A percentile compares a stretch with the other conserved stretches of the same genome.
Evolutionary conservation across 257 asterid species (phyloP).

Genomic region (Anisodus tanguticus): DNA sequence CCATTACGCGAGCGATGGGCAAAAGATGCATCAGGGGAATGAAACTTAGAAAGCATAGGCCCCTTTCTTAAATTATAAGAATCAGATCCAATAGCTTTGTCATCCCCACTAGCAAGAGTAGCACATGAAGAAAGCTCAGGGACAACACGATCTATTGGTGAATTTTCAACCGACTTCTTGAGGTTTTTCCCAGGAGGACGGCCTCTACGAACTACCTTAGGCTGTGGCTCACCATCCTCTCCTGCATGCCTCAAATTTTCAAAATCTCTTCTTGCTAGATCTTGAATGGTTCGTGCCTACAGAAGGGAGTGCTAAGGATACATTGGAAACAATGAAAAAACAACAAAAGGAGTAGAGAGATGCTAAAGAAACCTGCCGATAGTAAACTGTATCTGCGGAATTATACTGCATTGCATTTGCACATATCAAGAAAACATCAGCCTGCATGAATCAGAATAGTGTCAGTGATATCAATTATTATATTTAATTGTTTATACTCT

Average conservation of each 20-base stretch:
- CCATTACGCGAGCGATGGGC: constrained; percentile 66
- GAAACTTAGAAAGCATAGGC: constrained; percentile 35
- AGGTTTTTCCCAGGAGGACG: constrained; percentile 86
- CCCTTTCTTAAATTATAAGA: constrained; percentile 82
- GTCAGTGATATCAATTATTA: constrained; percentile 9
- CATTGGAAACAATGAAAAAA: constrained; percentile 24
- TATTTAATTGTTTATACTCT: neutral
- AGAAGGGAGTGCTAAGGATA: constrained; percentile 32
- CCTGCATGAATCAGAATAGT: constrained; percentile 54
- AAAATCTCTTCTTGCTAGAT: constrained; percentile 79
- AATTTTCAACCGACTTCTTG: constrained; percentile 60
- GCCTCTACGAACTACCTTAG: constrained; percentile 93
- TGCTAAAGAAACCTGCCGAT: constrained; percentile 71
- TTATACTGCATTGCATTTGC: constrained; percentile 94
- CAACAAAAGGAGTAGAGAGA: neutral
- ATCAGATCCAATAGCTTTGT: constrained; percentile 62
- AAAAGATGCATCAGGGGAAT: constrained; percentile 50
- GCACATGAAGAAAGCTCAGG: constrained; percentile 61
- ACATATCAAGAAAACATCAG: constrained; percentile 86
- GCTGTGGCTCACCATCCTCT: constrained; percentile 88
- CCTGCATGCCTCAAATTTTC: constrained; percentile 86
- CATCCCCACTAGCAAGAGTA: constrained; percentile 66
- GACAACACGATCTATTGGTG: constrained; percentile 60
- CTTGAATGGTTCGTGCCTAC: constrained; percentile 92
- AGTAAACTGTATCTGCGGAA: constrained; percentile 77